Conservation (phyloP, 148 eudicot species). For the Nyssa sinensis region DNA sequence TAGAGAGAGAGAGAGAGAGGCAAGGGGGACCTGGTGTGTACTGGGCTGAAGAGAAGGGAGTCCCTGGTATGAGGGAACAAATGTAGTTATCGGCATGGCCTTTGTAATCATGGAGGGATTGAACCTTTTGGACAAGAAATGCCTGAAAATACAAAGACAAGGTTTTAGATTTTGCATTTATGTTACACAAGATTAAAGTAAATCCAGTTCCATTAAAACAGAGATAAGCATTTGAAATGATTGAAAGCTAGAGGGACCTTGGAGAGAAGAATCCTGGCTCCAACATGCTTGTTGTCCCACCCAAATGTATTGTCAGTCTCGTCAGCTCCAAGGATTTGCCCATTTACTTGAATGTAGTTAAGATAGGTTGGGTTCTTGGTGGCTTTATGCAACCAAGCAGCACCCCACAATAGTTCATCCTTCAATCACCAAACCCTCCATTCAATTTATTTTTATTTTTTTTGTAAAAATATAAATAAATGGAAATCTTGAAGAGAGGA, state of each 20-base stretch:
- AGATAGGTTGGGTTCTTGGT: constrained; percentile 68
- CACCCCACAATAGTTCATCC: constrained; percentile 91
- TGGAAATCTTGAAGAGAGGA: neutral
- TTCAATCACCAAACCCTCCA: constrained; percentile 18
- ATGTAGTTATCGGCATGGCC: constrained; percentile 73
- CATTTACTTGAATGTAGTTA: constrained; percentile 65
- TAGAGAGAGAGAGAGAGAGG: neutral
- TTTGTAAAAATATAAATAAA: too few species aligned
- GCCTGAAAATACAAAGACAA: constrained; percentile 32
- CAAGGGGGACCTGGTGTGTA: constrained; percentile 79
- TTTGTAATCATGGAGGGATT: constrained; percentile 60
- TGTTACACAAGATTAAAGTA: too few species aligned
- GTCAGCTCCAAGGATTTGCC: constrained; percentile 68
- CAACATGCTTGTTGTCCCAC: constrained; percentile 90
- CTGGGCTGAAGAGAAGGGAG: constrained; percentile 56
- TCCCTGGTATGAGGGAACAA: constrained; percentile 74
- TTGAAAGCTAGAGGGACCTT: constrained; percentile 37
- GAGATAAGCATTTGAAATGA: neutral
- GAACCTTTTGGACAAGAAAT: constrained; percentile 66
- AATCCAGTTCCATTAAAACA: too few species aligned
- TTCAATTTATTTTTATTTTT: too few species aligned
- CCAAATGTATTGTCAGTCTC: constrained; percentile 76
- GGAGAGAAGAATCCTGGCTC: constrained; percentile 77
- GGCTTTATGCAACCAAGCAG: constrained; percentile 82
- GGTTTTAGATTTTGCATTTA: neutral